A percentile compares a stretch with the other conserved stretches of the same genome.
These are phyloP conservation scores for Coniosporium apollinis DNA, from an alignment of 495 filamentous ascomycete genomes.

Conservation along the genomic window DNA sequence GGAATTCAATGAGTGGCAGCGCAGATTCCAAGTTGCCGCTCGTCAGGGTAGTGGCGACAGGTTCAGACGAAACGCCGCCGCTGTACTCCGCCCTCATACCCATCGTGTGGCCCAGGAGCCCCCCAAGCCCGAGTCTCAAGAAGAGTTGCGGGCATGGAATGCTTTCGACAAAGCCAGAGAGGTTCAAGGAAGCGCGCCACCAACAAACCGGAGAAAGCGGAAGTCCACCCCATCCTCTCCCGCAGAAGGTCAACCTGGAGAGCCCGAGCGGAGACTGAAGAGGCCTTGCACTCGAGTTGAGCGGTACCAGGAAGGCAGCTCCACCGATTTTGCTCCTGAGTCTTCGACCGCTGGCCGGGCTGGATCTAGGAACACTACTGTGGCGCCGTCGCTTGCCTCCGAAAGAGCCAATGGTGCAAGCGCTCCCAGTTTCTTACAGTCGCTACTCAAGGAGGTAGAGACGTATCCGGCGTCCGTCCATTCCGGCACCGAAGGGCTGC, in stretches of 20 bases:
- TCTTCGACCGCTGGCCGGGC: slow-evolving; percentile 16
- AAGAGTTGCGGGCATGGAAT: slow-evolving; percentile 77
- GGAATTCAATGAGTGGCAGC: slow-evolving; percentile 59
- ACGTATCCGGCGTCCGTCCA: slow-evolving; percentile 36
- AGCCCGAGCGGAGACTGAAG: slow-evolving; percentile 57
- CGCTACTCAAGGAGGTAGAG: slow-evolving; percentile 75
- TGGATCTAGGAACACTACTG: no score
- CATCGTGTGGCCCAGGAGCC: slow-evolving; percentile 20
- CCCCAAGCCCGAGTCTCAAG: slow-evolving; percentile 48
- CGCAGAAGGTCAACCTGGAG: slow-evolving; percentile 37
- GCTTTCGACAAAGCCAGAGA: slow-evolving; percentile 71
- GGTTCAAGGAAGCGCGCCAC: slow-evolving; percentile 26
- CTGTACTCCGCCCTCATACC: no score
- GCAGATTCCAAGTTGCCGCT: slow-evolving; percentile 62
- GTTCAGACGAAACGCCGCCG: slow-evolving; percentile 8
- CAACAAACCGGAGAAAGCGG: slow-evolving; percentile 44
- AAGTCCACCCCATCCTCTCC: slow-evolving; percentile 67
- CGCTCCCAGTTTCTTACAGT: slow-evolving; percentile 57
- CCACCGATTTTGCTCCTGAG: slow-evolving; percentile 24
- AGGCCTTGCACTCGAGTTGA: slow-evolving; percentile 55
- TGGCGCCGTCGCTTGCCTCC: slow-evolving; percentile 9
- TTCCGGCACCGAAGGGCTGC: slow-evolving; percentile 8
- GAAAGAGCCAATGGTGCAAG: slow-evolving; percentile 18
- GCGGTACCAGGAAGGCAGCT: slow-evolving; percentile 34
- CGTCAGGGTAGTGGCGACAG: slow-evolving; percentile 42